A percentile compares a stretch with the other conserved stretches of the same genome.
Evolutionary conservation across 371 early-diverging fungal genomes (phyloP).

Genomic region (Basidiobolus meristosporus): DNA sequence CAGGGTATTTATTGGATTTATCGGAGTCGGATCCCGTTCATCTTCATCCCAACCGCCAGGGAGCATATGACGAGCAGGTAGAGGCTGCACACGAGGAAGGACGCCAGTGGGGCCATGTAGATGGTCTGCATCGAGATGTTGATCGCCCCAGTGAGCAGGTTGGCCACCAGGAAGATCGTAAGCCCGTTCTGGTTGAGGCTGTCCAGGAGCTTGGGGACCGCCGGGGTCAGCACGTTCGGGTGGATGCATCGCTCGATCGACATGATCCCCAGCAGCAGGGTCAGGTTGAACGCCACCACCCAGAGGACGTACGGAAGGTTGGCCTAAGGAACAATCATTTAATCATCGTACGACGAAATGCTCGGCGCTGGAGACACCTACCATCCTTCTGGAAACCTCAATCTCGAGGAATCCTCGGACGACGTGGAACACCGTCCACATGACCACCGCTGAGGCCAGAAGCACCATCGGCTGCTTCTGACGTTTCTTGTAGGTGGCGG

Average conservation of each 20-base stretch:
- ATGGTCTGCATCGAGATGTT: constrained; percentile 14
- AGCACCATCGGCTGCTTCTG: constrained; percentile 19
- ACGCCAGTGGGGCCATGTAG: neutral
- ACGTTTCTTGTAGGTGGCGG: constrained; percentile 14
- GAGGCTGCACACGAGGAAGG: neutral
- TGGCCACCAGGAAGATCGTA: constrained; percentile 67
- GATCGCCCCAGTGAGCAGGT: constrained; percentile 62
- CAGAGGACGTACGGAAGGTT: constrained; percentile 61
- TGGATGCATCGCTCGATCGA: constrained; percentile 22
- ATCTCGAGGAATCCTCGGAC: constrained; percentile 12
- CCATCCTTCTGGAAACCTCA: constrained; percentile 49
- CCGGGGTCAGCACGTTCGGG: constrained; percentile 6
- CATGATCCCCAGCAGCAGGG: constrained; percentile 24
- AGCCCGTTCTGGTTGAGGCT: constrained; percentile 66
- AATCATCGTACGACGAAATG: neutral
- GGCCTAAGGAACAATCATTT: constrained; percentile 14
- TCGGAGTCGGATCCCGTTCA: no score
- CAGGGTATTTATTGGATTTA: no score
- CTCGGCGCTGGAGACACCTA: constrained; percentile 6
- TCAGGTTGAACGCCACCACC: constrained; percentile 44
- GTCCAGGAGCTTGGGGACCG: constrained; percentile 31
- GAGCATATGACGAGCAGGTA: neutral
- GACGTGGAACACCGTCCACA: constrained; percentile 17
- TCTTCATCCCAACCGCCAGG: neutral
- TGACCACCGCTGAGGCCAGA: constrained; percentile 9